Evolutionary conservation across 1,284 basidiomycete species (phyloP), one percentile per base, ranked within the genome.

Genomic region (Chondrostereum purpureum): DNA sequence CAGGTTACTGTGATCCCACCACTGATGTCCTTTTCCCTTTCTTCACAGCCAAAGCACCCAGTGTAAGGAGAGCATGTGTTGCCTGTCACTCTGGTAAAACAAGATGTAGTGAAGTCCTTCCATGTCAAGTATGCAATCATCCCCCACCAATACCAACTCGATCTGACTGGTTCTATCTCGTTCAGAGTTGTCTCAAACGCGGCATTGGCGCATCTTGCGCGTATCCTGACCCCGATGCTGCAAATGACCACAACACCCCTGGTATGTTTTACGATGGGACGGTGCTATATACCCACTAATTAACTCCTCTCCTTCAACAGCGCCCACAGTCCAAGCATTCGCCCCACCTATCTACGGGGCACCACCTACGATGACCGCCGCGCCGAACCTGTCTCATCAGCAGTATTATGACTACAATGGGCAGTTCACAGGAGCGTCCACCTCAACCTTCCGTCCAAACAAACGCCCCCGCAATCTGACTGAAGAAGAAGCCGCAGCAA

Each of bases 21-120:
- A 37, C 42, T 44, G 47, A 48, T 45, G 2, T 42, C 27, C 46
- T 20, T n/a, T n/a, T n/a, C n/a, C n/a, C n/a, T n/a, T 43, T 52
- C 39, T 52, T 37, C 45, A 49, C 57, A 85, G 83, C 82, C 50
- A 86, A 86, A 64, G 81, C 79, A 39, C 83, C 83, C 37, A 86
- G 83, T 35, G 83, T 87, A 42, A 77, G 83, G 52, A 72, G 84
- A 52, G 83, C 83, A 0, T 87, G 83, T 53, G 75, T 78, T 38
- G 80, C 84, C n/a, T 88, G 84, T 64, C 85, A 88, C 62, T 68
- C 81, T 43, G 84, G 85, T 43, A 88, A 88, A 65, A 88, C 84
- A 8, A 68, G 85, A 53, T 88, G 84, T 56, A 86, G 82, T 54
- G 84, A 88, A 63, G 76, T 78, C 27, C 70, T 88, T 18, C 84